phyloP scores from a whole-genome alignment of 2,329 filamentous ascomycete species.

The Phialocephala sp. region DNA sequence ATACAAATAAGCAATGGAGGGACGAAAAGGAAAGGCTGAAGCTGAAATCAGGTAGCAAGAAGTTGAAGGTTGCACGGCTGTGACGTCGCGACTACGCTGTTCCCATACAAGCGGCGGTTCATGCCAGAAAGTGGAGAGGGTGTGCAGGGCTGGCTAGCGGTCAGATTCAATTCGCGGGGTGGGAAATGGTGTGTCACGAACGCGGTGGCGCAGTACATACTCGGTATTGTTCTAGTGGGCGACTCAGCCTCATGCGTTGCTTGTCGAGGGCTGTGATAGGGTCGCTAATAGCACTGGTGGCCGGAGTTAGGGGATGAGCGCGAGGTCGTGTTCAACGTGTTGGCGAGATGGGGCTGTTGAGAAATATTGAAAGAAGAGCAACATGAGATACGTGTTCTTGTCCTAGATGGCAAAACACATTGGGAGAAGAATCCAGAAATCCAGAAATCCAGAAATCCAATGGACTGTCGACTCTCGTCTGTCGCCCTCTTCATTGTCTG shows the following conservation, averaged over 20 bases:
- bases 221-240: conserved; percentile 12
- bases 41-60: conserved; percentile 30
- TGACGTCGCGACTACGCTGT: conserved; percentile 26
- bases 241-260: conserved; percentile 19
- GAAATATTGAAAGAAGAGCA: neutral
- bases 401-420: neutral
- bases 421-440: neutral
- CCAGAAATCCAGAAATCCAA: neutral
- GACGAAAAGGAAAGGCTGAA: conserved; percentile 22
- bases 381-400: neutral
- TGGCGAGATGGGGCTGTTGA: conserved; percentile 5
- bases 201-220: conserved; percentile 26
- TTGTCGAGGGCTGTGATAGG: neutral
- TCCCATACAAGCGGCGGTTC: neutral
- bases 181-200: conserved; percentile 16
- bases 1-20: conserved; percentile 7
- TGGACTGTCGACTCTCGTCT: neutral
- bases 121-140: conserved; percentile 13
- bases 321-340: too few relatives aligned
- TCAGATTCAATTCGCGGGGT: conserved; percentile 13
- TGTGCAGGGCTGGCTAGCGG: conserved; percentile 13
- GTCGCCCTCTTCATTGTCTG: neutral
- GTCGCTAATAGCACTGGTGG: neutral
- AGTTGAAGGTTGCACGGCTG: conserved; percentile 13
- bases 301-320: neutral